A percentile compares a stretch with the other conserved stretches of the same genome.
phyloP scores from a whole-genome alignment of 1,284 basidiomycete species.

The Leccinum pallidistipes region DNA sequence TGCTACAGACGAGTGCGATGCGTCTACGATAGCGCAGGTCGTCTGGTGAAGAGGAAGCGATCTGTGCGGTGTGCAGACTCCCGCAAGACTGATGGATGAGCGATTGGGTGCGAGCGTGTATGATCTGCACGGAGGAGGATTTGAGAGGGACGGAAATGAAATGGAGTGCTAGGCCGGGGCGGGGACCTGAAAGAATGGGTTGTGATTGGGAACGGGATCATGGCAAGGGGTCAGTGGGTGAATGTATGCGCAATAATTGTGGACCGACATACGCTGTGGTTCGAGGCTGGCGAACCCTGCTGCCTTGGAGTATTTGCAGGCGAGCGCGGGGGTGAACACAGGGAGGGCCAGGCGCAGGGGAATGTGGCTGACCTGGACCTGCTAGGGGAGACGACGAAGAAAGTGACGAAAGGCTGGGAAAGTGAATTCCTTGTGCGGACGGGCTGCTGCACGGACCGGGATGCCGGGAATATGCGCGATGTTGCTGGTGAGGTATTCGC shows the following conservation, averaged over 20 bases:
- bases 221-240: neutral
- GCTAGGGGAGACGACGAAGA: conserved; percentile 11
- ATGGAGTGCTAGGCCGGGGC: conserved; percentile 1
- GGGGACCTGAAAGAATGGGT: conserved; percentile 5
- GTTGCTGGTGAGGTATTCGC: conserved; percentile 4
- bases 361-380: conserved; percentile 2
- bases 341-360: neutral
- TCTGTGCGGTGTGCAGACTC: neutral
- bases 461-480: conserved; percentile 7
- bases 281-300: conserved; percentile 13
- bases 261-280: conserved; percentile 12
- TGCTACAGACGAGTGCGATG: neutral
- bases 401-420: conserved; percentile 14
- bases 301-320: conserved; percentile 5
- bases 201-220: conserved; percentile 16
- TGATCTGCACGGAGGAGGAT: conserved; percentile 10
- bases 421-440: conserved; percentile 14
- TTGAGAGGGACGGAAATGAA: conserved; percentile 7
- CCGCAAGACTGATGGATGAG: conserved; percentile 21
- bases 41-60: conserved; percentile 1
- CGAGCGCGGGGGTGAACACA: conserved; percentile 5
- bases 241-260: neutral
- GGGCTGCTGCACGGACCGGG: conserved; percentile 14
- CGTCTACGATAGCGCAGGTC: conserved; percentile 1
- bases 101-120: conserved; percentile 18